phyloP scores from a whole-genome alignment of 805 yeast genomes.

The Yamadazyma olivae region DNA sequence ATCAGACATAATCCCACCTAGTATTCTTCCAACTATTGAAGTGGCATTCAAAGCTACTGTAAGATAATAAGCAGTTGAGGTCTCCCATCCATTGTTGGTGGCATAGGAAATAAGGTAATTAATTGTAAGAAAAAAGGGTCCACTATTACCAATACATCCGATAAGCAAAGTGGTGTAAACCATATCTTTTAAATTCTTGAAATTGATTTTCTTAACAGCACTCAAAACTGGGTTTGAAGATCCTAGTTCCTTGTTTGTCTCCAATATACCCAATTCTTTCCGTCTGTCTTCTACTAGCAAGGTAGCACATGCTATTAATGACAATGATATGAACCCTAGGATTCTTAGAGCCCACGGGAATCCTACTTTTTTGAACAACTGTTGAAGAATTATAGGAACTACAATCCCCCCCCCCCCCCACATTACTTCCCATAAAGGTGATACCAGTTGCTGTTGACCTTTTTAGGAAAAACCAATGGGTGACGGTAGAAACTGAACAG shows the following conservation, averaged over 20 bases:
- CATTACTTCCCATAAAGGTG: slow-evolving; percentile 63
- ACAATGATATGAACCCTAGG: slow-evolving; percentile 18
- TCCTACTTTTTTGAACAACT: slow-evolving; percentile 45
- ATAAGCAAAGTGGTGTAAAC: slow-evolving; percentile 16
- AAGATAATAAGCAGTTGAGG: slow-evolving; percentile 14
- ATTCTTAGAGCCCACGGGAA: slow-evolving; percentile 58
- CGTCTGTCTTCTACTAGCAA: slow-evolving; percentile 18
- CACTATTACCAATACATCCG: slow-evolving; percentile 21
- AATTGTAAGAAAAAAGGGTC: slow-evolving; percentile 20
- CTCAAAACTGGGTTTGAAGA: slow-evolving; percentile 7
- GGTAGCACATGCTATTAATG: slow-evolving; percentile 15
- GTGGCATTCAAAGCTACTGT: slow-evolving; percentile 19
- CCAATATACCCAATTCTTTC: not conserved
- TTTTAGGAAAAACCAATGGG: slow-evolving; percentile 65
- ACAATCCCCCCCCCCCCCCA: slow-evolving; percentile 66
- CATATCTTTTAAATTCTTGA: slow-evolving; percentile 15
- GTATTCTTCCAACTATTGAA: slow-evolving; percentile 20
- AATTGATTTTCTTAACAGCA: slow-evolving; percentile 16
- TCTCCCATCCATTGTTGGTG: slow-evolving; percentile 16
- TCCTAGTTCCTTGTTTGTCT: not conserved
- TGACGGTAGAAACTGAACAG: slow-evolving; percentile 54
- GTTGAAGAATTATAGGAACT: slow-evolving; percentile 51
- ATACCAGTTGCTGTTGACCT: slow-evolving; percentile 47
- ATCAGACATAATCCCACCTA: slow-evolving; percentile 21
- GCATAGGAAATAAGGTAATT: slow-evolving; percentile 22